Evolutionary conservation across 352 stramenopile genomes (phyloP).

Genomic region (Globisporangium megalacanthum): DNA sequence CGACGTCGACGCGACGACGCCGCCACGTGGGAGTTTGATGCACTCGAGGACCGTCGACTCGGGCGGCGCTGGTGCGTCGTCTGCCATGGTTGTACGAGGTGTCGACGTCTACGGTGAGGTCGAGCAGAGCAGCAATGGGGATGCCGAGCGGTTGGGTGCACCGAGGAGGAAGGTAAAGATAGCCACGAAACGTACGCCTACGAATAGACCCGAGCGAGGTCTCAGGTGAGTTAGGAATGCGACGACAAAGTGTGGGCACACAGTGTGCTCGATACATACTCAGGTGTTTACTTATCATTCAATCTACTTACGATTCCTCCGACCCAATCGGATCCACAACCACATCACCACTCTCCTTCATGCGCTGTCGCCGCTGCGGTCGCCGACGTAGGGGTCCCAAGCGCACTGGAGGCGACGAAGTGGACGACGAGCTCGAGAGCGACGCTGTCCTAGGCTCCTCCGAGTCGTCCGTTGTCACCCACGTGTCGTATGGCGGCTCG

Average conservation of each 20-base stretch:
- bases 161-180: not conserved
- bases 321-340: not conserved
- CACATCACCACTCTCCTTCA: not conserved
- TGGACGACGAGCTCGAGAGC: constrained; percentile 10
- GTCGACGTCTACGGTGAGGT: not conserved
- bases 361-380: constrained; percentile 6
- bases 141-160: not conserved
- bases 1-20: constrained; percentile 69
- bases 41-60: constrained; percentile 44
- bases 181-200: not conserved
- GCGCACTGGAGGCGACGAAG: not conserved
- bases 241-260: not conserved
- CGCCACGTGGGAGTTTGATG: constrained; percentile 66
- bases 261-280: not conserved
- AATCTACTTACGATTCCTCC: not conserved
- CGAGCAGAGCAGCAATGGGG: not conserved
- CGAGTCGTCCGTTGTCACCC: not conserved
- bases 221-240: not conserved
- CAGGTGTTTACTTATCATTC: not conserved
- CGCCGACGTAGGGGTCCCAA: constrained; percentile 1
- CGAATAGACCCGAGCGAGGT: not conserved
- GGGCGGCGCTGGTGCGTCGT: constrained; percentile 3
- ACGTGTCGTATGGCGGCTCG: constrained; percentile 38
- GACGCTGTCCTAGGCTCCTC: constrained; percentile 14
- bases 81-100: constrained; percentile 4